These are phyloP conservation scores for Neophaeococcomyces mojaviensis DNA, from an alignment of 2,329 filamentous ascomycete genomes.

Conservation along the genomic window DNA sequence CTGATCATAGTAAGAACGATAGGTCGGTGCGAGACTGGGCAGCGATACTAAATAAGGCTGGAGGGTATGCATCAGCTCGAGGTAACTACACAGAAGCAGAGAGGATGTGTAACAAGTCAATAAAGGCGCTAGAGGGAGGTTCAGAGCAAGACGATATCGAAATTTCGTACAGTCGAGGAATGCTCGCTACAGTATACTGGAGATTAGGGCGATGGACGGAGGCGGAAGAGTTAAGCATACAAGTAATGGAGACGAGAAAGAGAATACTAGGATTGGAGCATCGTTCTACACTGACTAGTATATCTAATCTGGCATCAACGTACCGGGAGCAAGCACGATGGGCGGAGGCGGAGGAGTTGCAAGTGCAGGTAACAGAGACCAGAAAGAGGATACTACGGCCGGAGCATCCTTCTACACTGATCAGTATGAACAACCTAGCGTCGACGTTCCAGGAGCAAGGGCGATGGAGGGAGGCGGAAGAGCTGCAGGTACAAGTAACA, in stretches of 20 bases:
- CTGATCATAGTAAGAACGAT: too few species aligned
- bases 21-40: too few species aligned
- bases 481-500: constrained; percentile 13
- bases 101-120: too few species aligned
- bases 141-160: too few species aligned
- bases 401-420: constrained; percentile 14
- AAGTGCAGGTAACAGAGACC: constrained; percentile 12
- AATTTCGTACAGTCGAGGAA: too few species aligned
- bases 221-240: constrained; percentile 23
- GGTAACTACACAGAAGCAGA: too few species aligned
- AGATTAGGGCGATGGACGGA: constrained; percentile 18
- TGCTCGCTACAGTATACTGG: constrained; percentile 15
- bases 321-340: constrained; percentile 13
- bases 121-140: too few species aligned
- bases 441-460: constrained; percentile 1
- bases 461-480: constrained; percentile 9
- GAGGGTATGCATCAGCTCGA: too few species aligned
- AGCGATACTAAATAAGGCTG: too few species aligned
- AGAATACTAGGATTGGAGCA: constrained; percentile 15
- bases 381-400: constrained; percentile 14
- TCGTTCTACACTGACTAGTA: constrained; percentile 27
- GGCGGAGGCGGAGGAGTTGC: constrained; percentile 25
- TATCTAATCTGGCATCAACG: too few species aligned
- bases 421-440: too few species aligned
- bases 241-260: constrained; percentile 15